Evolutionary conservation across 257 asterid genomes (phyloP), one percentile per base, ranked within the genome.

Genomic region (Primulina huaijiensis): DNA sequence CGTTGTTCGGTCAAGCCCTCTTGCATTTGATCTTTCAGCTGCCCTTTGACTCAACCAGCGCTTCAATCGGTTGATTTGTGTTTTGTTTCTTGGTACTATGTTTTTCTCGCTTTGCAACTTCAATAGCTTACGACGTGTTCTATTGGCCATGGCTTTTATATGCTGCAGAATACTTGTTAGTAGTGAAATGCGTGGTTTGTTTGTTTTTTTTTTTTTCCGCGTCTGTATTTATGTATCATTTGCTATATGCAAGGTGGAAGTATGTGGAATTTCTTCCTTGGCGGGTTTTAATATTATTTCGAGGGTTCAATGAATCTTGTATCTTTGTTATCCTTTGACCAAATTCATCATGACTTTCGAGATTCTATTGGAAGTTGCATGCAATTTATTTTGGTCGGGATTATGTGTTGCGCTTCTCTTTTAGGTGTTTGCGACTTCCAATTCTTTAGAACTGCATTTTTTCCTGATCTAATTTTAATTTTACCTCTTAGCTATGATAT

Each of bases 21-120:
- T 65, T 34, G 2, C 60, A 33, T 73, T 60, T 67, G 70, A 62
- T 73, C 70, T 58, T 72, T 25, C 80, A 52, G 71, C 81, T 62
- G 69, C 80, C 75, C 43, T 65, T 69, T 68, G 66, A 56, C 72
- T 82, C 82, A 72, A 70, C 65, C 79, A 73, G 80, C 83, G 76
- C 74, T 81, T 78, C 60, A 84, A 62, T 75, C 78, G 52, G 61
- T 55, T 52, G 52, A 52, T 5, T 17, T 53, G 9, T 55, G 69
- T 46, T 29, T 57, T 69, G 31, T 68, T 27, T 62, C 29, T 56
- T 8, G 37, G 55, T 55, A 56, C 60, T 0, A 27, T 8, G 2
- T 65, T 27, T 37, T 68, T 46, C n/a, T 12, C 2, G 63, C 14
- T 29, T 7, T 20, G 55, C 19, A 12, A 43, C 14, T 43, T 43